Base-by-base conservation (phyloP, 148 eudicot genomes). In the Nepenthes mirabilis region DNA sequence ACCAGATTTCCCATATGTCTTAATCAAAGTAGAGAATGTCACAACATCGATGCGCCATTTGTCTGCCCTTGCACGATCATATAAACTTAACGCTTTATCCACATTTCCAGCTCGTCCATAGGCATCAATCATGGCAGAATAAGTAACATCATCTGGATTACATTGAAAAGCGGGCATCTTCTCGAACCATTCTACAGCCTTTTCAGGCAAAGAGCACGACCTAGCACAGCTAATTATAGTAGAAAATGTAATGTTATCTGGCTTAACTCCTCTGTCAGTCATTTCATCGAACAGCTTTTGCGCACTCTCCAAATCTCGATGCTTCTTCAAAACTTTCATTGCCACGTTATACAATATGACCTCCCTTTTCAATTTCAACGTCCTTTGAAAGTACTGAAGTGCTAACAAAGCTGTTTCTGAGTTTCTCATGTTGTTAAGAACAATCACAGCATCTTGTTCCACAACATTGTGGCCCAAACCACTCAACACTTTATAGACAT, bases 161-260 rank as follows among this genome's bases (percentile, higher is more conserved):
- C 83, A 79, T 35, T 80, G 87, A 47, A 72, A 83, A 2, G 65
- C 56, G 0, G 81, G 67, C 93, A 91, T 87, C 69, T 80, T 91
- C 59, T 88, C 95, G 60, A 83, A 91, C 97, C 89, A 81, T 55
- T 81, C 85, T 9, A 88, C 88, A 5, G 95, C 95, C 67, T 78
- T 81, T 4, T 64, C 57, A 1, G 89, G 87, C 72, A 80, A 60
- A 59, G 66, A 66, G 11, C 81, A 81, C 65, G 63, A 35, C 82
- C 93, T 78, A 36, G 88, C 83, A 56, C 97, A 91, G 32, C 87
- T 82, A 59, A 91, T 88, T 23, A 91, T 66, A 0, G 97, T 85
- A 13, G 93, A 91, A 55, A 91, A 91, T 0, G 97, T 85, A 37
- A 81, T 74, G 63, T 91, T 87, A 68, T 91, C 93, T 2, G 97